Base-by-base conservation (phyloP, 371 early-diverging fungal genomes). In the Paraphysoderma sedebokerense region DNA sequence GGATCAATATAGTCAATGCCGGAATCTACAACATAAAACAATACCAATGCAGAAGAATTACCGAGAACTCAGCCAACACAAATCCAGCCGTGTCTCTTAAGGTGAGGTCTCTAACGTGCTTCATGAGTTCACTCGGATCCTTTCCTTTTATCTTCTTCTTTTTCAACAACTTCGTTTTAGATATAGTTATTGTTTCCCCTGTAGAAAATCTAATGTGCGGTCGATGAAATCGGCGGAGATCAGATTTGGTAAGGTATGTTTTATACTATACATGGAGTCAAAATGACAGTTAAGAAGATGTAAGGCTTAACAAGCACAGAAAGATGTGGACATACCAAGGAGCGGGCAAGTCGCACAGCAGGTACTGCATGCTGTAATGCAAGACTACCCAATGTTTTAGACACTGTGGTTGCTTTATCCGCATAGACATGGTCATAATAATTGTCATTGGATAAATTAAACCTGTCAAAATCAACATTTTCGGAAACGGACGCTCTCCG, bases 371-470 rank as follows among this genome's bases (percentile, higher is more conserved):
- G 99, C 52, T 90, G 90, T 2, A 93, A 72, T 3, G 81, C 81
- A 39, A 87, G 71, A 50, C 83, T 82, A 19, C 97, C 97, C 51
- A 89, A 79, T 5, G 89, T 82, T 58, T 90, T 88, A 15, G 90
- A 72, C 34, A 88, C 85, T 39, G 84, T 69, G 31, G 77, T 82
- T 13, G 78, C 64, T 36, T 81, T 77, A 19, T 79, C 78, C 9
- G 74, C 73, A 32, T 78, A 68, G 47, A 69, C 62, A 1, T 80
- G 73, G 26, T 85, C 89, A 62, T 99, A 99, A 50, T 74, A 81
- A 24, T 82, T 78, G 68, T 99, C 99, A 61, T 93, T 87, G 0
- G 97, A 92, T 24, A 98, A 59, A 61, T 98, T 98, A 65, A 89
- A 95, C 29, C 80, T 76, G 55, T 89, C 91, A 32, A 79, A 38